These are phyloP conservation scores for Aspergillus nidulans DNA, from an alignment of 495 filamentous ascomycete species.

Conservation along the genomic window DNA sequence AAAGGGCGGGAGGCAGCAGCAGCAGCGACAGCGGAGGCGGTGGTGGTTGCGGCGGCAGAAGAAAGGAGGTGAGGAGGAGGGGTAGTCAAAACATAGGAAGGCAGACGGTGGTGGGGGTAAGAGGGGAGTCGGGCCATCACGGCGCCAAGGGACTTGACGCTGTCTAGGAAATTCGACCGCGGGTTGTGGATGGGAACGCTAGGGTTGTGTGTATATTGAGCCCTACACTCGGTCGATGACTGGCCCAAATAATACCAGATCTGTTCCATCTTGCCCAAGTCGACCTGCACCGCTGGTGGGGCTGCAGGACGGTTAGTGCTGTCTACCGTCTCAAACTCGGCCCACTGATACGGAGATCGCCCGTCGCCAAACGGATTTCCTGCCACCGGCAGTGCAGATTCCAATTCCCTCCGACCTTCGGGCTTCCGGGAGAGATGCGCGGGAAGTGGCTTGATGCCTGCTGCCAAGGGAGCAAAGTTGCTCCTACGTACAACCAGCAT, in stretches of 20 bases:
- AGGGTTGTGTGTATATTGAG: constrained; percentile 85
- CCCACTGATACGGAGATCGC: constrained; percentile 63
- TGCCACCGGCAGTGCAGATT: constrained; percentile 50
- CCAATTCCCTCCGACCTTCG: constrained; percentile 40
- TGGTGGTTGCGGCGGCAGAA: constrained; percentile 18
- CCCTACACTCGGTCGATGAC: constrained; percentile 84
- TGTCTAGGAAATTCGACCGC: constrained; percentile 56
- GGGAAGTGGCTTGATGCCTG: constrained; percentile 57
- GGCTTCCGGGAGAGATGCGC: constrained; percentile 51
- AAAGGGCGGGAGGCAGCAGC: constrained; percentile 28
- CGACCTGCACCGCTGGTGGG: constrained; percentile 55
- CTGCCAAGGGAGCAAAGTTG: constrained; percentile 45
- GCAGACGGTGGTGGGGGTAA: constrained; percentile 32
- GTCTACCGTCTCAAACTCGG: constrained; percentile 68
- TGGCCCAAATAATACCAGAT: constrained; percentile 89
- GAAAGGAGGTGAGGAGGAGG: constrained; percentile 20
- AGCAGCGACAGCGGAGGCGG: constrained; percentile 18
- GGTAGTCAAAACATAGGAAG: constrained; percentile 26
- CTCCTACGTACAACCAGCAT: constrained; percentile 50
- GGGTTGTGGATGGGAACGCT: constrained; percentile 53
- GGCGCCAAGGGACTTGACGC: constrained; percentile 43
- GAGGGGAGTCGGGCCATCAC: constrained; percentile 29
- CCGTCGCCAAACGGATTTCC: constrained; percentile 56
- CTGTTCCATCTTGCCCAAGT: constrained; percentile 63
- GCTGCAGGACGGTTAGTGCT: constrained; percentile 35